phyloP scores from a whole-genome alignment of 2,329 filamentous ascomycete genomes.

The Cladosporium colombiae region DNA sequence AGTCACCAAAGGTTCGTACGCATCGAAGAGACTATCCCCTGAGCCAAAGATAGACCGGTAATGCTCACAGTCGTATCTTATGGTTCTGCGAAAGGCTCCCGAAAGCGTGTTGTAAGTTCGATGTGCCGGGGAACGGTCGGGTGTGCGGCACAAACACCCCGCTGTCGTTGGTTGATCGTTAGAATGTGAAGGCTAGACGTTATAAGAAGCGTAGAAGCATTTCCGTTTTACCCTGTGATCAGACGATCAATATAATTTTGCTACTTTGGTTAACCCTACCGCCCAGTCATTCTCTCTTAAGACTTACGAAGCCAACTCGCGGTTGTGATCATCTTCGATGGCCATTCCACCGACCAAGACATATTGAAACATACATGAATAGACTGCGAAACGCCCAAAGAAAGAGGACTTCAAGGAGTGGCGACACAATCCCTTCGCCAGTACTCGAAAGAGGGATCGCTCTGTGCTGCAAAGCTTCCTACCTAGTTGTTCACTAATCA shows the following conservation, averaged over 20 bases:
- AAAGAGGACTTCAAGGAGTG: background rate
- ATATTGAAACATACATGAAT: background rate
- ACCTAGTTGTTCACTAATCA: conserved; percentile 2
- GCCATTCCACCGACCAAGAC: background rate
- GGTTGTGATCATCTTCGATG: background rate
- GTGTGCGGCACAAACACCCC: background rate
- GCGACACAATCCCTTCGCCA: background rate
- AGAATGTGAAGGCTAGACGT: background rate
- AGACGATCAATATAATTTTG: background rate
- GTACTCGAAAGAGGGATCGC: background rate
- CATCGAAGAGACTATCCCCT: background rate
- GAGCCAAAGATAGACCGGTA: background rate
- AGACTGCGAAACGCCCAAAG: background rate
- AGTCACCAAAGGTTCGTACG: background rate
- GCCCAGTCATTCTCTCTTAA: background rate
- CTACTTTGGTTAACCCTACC: background rate
- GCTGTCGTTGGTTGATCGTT: background rate
- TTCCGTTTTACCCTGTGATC: background rate
- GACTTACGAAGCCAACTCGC: background rate
- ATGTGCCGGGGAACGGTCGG: background rate
- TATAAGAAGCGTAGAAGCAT: background rate
- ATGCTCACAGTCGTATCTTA: background rate
- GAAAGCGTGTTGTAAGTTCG: background rate
- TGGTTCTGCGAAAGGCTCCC: background rate
- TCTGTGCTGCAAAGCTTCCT: background rate